A percentile compares a stretch with the other conserved stretches of the same genome.
Conservation (phyloP, 768 basidiomycete genomes). For the Lactarius psammicola region DNA sequence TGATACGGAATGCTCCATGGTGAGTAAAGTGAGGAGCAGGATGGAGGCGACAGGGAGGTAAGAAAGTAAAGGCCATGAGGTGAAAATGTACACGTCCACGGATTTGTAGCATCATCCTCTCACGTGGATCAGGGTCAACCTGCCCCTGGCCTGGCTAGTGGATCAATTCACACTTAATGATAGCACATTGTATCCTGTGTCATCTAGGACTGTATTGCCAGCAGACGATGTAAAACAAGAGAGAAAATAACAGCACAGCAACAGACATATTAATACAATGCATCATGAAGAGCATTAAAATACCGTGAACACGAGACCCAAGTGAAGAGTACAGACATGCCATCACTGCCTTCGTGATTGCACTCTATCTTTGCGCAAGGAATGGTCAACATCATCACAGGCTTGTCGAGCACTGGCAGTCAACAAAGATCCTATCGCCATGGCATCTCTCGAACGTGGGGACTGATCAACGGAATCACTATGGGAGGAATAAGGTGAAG, state of each 20-base stretch:
- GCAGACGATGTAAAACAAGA: not conserved
- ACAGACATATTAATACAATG: conserved; percentile 15
- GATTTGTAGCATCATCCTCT: not conserved
- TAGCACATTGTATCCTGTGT: not conserved
- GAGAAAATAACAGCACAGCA: conserved; percentile 13
- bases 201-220: not conserved
- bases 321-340: not conserved
- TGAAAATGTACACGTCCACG: not conserved
- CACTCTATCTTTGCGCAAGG: conserved; percentile 7
- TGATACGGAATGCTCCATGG: conserved; percentile 23
- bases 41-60: not conserved
- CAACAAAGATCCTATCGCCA: conserved; percentile 78
- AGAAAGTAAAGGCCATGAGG: conserved; percentile 11
- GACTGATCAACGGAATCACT: conserved; percentile 70
- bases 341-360: conserved; percentile 8
- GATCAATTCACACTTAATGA: not conserved
- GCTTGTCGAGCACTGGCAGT: conserved; percentile 39
- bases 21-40: not conserved
- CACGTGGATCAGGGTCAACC: not conserved
- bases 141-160: too few species aligned
- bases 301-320: conserved; percentile 13
- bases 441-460: conserved; percentile 67
- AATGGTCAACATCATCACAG: conserved; percentile 13
- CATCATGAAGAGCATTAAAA: not conserved
- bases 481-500: conserved; percentile 71